These are phyloP conservation scores for Lactuca sativa DNA, from an alignment of 129 eudicot genomes.

Conservation along the genomic window DNA sequence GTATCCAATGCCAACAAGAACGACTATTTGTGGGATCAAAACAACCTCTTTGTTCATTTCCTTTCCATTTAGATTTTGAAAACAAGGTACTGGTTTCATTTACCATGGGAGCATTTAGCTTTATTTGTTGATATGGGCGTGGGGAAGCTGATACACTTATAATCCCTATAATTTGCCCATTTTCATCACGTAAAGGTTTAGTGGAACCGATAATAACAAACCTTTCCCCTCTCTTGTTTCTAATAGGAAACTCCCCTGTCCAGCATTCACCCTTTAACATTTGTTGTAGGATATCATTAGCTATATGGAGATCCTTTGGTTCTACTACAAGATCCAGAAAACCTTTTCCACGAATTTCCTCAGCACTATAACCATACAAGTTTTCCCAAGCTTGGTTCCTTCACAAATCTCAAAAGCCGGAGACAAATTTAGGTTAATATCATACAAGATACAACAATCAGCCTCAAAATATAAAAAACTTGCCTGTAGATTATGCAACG, in stretches of 20 bases:
- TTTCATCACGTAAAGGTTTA: constrained; percentile 63
- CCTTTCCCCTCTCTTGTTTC: constrained; percentile 50
- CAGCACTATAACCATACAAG: constrained; percentile 58
- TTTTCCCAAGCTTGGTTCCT: constrained; percentile 71
- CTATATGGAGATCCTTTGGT: constrained; percentile 35
- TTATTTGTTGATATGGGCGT: constrained; percentile 43
- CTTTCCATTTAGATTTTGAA: constrained; percentile 44
- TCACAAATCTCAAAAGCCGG: constrained; percentile 12
- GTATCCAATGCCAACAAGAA: constrained; percentile 59
- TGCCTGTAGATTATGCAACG: constrained; percentile 64
- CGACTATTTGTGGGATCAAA: constrained; percentile 36
- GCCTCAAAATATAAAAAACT: constrained; percentile 14
- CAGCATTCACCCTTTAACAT: constrained; percentile 54
- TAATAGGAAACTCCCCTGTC: constrained; percentile 62
- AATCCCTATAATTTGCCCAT: constrained; percentile 51
- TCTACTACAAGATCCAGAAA: constrained; percentile 42
- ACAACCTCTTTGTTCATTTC: constrained; percentile 40
- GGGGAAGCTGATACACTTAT: constrained; percentile 53
- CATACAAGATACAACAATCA: too few relatives aligned
- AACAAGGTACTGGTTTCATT: too few relatives aligned
- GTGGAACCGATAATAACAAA: constrained; percentile 42
- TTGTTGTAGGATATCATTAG: constrained; percentile 30
- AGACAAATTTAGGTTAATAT: not conserved
- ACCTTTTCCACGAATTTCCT: constrained; percentile 58
- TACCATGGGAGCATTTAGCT: constrained; percentile 7